Evolutionary conservation across 202 grass and related monocot genomes (phyloP).

Genomic region (Panicum hallii): DNA sequence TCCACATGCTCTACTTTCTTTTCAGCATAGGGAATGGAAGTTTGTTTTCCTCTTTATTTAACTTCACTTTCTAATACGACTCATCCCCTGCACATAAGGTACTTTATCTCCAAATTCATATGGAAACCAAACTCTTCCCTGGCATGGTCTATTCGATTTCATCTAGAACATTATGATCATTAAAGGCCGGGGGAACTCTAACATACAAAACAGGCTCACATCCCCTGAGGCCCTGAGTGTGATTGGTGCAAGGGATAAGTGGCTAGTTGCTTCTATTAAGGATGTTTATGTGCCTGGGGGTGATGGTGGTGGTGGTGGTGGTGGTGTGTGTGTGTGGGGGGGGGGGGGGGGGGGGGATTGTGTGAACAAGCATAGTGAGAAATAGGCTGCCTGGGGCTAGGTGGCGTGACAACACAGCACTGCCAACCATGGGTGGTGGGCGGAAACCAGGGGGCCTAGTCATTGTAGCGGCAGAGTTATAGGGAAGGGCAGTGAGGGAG

Average conservation of each 20-base stretch:
- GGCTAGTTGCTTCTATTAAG: background rate
- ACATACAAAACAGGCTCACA: too few relatives aligned
- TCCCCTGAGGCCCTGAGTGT: background rate
- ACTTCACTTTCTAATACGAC: background rate
- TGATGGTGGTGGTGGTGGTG: too few relatives aligned
- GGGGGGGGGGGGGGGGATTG: too few relatives aligned
- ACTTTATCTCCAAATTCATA: constrained; percentile 2
- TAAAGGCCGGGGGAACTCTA: background rate
- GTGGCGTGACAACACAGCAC: background rate
- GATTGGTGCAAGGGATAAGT: background rate
- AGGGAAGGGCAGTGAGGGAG: background rate
- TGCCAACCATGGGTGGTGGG: background rate
- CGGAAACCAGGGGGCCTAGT: background rate
- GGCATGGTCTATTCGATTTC: background rate
- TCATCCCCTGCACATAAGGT: background rate
- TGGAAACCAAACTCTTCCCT: background rate
- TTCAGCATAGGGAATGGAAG: background rate
- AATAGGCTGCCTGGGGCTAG: background rate
- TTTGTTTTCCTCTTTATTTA: background rate
- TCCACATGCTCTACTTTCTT: background rate
- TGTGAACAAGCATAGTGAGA: background rate
- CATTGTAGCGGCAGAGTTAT: background rate
- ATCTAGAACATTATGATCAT: background rate
- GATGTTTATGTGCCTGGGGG: background rate
- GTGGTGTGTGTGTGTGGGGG: background rate